Evolutionary conservation across 2,329 filamentous ascomycete genomes (phyloP), one percentile per base, ranked within the genome.

Genomic region (Penicillium sp.): DNA sequence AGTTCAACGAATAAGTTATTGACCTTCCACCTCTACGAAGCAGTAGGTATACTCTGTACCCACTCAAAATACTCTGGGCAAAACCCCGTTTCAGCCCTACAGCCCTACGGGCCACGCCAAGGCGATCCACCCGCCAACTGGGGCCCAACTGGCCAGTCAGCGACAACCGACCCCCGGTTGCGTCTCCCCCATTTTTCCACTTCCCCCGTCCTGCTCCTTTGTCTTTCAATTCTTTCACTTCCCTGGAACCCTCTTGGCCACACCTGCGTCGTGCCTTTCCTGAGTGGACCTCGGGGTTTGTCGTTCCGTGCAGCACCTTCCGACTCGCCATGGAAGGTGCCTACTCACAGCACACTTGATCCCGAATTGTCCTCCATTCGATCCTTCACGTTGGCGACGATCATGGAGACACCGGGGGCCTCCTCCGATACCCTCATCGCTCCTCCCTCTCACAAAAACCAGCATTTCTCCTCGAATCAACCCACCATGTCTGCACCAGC

Each of bases 51-150:
- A 22, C 22, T 22, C 22, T 4, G 11, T 17, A 5, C 6, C 7
- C 6, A 28, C 25, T 6, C 7, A 28, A 28, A 5, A 4, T 28
- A 28, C 1, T 28, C 25, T 28, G 25, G 5, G 6, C 25, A 1
- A 5, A 5, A 28, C 58, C 48, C 15, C 63, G 35, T 56, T 68
- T 31, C 67, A 69, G 66, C 67, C 31, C 31, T 31, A 31, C 43
- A 47, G 43, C 43, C 68, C 66, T 70, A 70, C 59, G 59, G 52
- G 68, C 64, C 41, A 51, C 17, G 63, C 63, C 66, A 67, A 66
- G 66, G 11, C 45, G 51, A 41, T 31, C 35, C 10, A 15, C 49
- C 8, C 14, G 5, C 22, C 2, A 25, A 38, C 49, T 10, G 47
- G 25, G 28, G 34, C 49, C 10, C 17, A 37, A 47, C 43, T 47